These are phyloP conservation scores for Stylonectria norvegica DNA, from an alignment of 2,329 filamentous ascomycete genomes.

Conservation along the genomic window DNA sequence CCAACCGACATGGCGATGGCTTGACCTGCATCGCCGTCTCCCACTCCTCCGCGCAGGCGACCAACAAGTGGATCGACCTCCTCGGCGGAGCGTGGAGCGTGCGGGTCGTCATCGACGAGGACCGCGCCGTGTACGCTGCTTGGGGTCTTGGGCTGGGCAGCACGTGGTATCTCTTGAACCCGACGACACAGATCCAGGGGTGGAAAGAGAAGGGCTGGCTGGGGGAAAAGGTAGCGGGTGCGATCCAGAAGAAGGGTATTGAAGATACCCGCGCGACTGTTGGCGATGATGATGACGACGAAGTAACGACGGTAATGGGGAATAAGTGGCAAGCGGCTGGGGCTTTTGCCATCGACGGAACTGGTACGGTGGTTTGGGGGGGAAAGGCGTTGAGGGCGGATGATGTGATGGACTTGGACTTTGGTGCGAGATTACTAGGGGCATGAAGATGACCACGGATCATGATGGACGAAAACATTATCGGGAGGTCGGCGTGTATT, in stretches of 20 bases:
- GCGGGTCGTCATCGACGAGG: conserved; percentile 53
- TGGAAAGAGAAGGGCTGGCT: conserved; percentile 56
- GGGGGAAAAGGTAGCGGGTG: conserved; percentile 47
- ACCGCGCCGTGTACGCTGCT: conserved; percentile 54
- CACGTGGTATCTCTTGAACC: conserved; percentile 53
- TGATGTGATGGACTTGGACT: conserved; percentile 54
- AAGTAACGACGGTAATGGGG: conserved; percentile 45
- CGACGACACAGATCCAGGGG: conserved; percentile 48
- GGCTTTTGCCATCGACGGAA: conserved; percentile 49
- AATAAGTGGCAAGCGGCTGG: conserved; percentile 57
- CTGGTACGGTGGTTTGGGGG: conserved; percentile 49
- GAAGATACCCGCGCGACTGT: conserved; percentile 6
- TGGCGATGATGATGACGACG: conserved; percentile 30
- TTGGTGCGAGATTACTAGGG: conserved; percentile 37
- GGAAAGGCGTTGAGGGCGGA: conserved; percentile 46
- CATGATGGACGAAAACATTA: neutral
- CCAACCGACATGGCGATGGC: conserved; percentile 46
- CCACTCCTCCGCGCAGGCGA: conserved; percentile 55
- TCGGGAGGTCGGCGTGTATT: neutral
- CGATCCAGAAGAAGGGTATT: conserved; percentile 38
- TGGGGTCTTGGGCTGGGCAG: conserved; percentile 55
- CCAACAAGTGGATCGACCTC: conserved; percentile 54
- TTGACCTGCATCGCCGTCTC: conserved; percentile 57
- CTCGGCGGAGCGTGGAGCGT: conserved; percentile 57
- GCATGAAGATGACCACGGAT: conserved; percentile 10